Base-by-base conservation (phyloP, 768 basidiomycete genomes). In the Lenzites betulinus region DNA sequence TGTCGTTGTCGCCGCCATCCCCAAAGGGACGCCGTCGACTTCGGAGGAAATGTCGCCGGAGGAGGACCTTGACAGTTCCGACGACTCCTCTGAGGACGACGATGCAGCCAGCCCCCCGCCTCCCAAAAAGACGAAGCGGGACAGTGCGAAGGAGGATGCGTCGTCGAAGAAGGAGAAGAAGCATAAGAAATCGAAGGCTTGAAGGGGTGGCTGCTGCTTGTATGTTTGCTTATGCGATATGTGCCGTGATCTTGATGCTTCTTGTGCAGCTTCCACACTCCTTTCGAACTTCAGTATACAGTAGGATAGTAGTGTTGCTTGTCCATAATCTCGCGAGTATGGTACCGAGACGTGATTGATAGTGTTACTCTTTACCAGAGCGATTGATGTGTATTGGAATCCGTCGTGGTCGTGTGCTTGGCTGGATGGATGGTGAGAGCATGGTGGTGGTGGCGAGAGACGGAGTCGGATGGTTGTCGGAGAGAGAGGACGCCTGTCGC, bases 81-180 rank as follows among this genome's bases (percentile, higher is more conserved):
- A 58, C 33, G 72, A 69, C 1, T 58, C 56, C 38, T 70, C 52
- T 11, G 76, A 70, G 4, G 76, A 73, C 2, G 79, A 81, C 2
- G 80, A 69, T 6, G 72, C 63, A 51, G 62, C 28, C 15, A 42
- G 60, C 25, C 47, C 58, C 42, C 70, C 71, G 11, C 64, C 65
- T 26, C 59, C 64, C 13, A 66, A 68, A 64, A 74, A 72, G 63
- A 38, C 64, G 49, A 71, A 69, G 67, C 64, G 65, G 46, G 67
- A 68, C 41, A 13, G 11, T 1, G 66, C 67, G 39, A 71, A 73
- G 44, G 67, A 70, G 33, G 65, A 64, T 48, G 36, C 41, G 9
- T 16, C 48, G 18, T 20, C 55, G 26, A 67, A 73, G 49, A 69
- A 77, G 41, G 78, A 76, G 62, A 81, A 79, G 70, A 83, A 84